phyloP scores from a whole-genome alignment of 2,329 filamentous ascomycete species.

The Trichoderma gracile region DNA sequence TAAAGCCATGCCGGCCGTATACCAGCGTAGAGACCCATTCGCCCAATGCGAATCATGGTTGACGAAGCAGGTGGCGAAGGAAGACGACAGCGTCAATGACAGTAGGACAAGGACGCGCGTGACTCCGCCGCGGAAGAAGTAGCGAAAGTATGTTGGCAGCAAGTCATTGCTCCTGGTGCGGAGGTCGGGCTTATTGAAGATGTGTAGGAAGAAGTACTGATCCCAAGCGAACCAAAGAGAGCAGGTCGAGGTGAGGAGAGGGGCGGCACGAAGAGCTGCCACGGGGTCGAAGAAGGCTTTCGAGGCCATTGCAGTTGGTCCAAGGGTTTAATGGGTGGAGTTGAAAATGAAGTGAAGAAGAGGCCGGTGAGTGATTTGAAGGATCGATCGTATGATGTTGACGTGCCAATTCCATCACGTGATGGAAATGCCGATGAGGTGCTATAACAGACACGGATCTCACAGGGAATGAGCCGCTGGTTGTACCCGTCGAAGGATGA shows the following conservation, averaged over 20 bases:
- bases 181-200: conserved; percentile 38
- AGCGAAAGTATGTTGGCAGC: conserved; percentile 44
- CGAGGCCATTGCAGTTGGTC: not conserved
- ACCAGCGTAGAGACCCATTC: conserved; percentile 38
- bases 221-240: conserved; percentile 49
- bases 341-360: too few relatives aligned
- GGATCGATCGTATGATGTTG: not conserved
- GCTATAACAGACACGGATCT: too few relatives aligned
- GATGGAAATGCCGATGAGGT: not conserved
- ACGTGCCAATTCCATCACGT: not conserved
- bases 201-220: conserved; percentile 46
- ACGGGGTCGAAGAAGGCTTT: conserved; percentile 10
- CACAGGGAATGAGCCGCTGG: too few relatives aligned
- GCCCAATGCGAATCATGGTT: conserved; percentile 27
- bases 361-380: not conserved
- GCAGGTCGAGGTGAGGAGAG: conserved; percentile 50
- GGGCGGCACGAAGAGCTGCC: conserved; percentile 43
- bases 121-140: conserved; percentile 44
- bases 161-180: conserved; percentile 31
- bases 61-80: not conserved
- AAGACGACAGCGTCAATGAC: conserved; percentile 36
- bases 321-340: too few relatives aligned
- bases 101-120: conserved; percentile 39
- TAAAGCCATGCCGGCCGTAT: conserved; percentile 36
- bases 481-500: too few relatives aligned